These are phyloP conservation scores for Umbelopsis sp. DNA, from an alignment of 192 early-diverging fungal genomes.

Conservation along the genomic window DNA sequence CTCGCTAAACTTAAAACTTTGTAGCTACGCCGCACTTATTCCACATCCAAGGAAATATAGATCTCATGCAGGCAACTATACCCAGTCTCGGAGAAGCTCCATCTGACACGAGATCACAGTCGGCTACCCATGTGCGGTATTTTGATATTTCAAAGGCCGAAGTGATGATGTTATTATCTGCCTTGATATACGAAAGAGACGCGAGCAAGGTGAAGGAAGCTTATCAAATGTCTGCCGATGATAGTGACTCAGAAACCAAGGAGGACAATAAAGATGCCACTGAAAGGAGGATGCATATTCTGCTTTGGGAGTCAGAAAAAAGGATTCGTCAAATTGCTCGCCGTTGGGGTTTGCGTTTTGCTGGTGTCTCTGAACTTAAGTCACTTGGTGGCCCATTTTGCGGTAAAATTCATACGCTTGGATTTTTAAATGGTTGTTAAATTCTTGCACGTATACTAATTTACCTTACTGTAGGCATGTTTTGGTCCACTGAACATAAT, in stretches of 20 bases:
- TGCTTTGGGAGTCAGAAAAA: constrained; percentile 36
- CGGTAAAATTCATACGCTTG: constrained; percentile 19
- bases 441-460: background rate
- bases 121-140: constrained; percentile 9
- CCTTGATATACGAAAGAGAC: constrained; percentile 50
- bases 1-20: background rate
- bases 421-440: background rate
- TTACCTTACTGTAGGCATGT: constrained; percentile 26
- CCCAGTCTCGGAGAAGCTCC: constrained; percentile 16
- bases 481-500: constrained; percentile 44
- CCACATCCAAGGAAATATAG: constrained; percentile 7
- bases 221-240: constrained; percentile 24
- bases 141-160: constrained; percentile 46
- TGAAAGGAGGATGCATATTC: constrained; percentile 23
- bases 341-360: constrained; percentile 41
- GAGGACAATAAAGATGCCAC: background rate
- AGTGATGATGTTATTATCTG: constrained; percentile 43
- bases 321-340: constrained; percentile 32
- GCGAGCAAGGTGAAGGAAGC: constrained; percentile 45
- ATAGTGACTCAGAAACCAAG: background rate
- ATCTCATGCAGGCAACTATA: constrained; percentile 22
- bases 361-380: constrained; percentile 51
- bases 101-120: background rate
- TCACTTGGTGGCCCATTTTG: constrained; percentile 48
- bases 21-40: constrained; percentile 29